These are phyloP conservation scores for Kregervanrija delftensis DNA, from an alignment of 805 yeast genomes.

Conservation along the genomic window DNA sequence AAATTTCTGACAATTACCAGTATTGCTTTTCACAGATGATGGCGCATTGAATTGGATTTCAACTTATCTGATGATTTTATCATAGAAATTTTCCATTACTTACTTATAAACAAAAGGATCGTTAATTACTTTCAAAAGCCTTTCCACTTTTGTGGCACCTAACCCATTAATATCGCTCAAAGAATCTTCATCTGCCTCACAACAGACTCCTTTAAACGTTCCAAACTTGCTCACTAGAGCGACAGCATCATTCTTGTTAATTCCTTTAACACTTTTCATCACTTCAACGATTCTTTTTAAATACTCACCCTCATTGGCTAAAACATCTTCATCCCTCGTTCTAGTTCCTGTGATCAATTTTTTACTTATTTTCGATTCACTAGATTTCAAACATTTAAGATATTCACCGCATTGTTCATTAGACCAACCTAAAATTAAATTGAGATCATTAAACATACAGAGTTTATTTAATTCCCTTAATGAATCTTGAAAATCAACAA, in stretches of 20 bases:
- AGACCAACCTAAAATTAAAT: slow-evolving; percentile 46
- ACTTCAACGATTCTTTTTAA: slow-evolving; percentile 38
- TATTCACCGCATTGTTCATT: slow-evolving; percentile 49
- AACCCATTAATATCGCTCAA: slow-evolving; percentile 38
- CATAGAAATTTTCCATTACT: neutral
- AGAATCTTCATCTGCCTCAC: slow-evolving; percentile 22
- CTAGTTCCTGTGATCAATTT: slow-evolving; percentile 34
- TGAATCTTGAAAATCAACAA: slow-evolving; percentile 47
- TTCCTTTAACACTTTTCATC: slow-evolving; percentile 38
- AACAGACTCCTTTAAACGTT: slow-evolving; percentile 35
- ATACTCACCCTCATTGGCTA: slow-evolving; percentile 29
- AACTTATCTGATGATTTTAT: no score
- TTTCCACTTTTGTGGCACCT: slow-evolving; percentile 39
- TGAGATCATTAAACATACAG: slow-evolving; percentile 42
- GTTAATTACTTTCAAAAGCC: slow-evolving; percentile 33
- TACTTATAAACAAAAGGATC: slow-evolving; percentile 47
- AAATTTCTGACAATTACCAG: no score
- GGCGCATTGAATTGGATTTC: neutral
- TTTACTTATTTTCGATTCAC: slow-evolving; percentile 26
- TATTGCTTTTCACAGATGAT: no score
- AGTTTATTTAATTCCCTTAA: slow-evolving; percentile 40
- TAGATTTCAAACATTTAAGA: slow-evolving; percentile 26
- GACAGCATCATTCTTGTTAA: slow-evolving; percentile 49
- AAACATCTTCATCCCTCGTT: slow-evolving; percentile 22
- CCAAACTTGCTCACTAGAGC: slow-evolving; percentile 44